phyloP scores from a whole-genome alignment of 441 rosid species.

The Rhodomyrtus psidioides region DNA sequence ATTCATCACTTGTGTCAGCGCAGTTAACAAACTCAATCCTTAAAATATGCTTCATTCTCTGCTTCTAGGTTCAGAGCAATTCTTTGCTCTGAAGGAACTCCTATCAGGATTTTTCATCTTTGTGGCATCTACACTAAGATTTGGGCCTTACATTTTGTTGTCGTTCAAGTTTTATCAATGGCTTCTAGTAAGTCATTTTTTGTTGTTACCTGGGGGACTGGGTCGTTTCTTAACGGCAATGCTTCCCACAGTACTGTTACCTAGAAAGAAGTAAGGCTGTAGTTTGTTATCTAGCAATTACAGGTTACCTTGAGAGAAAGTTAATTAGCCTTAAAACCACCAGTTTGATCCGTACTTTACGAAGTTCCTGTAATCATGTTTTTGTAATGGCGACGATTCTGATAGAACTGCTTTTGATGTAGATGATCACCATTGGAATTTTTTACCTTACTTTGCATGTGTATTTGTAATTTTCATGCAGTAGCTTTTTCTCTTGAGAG shows the following conservation, averaged over 20 bases:
- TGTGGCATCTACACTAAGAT: background rate
- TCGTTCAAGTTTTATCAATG: background rate
- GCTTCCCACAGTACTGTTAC: background rate
- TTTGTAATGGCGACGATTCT: background rate
- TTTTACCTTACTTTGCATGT: background rate
- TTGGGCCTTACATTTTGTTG: background rate
- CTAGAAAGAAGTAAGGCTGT: background rate
- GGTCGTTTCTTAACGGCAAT: background rate
- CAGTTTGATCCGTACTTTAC: background rate
- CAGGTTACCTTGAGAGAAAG: background rate
- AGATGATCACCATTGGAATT: background rate
- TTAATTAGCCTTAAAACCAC: background rate
- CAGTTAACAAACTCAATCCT: conserved; percentile 8
- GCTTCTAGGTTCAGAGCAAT: background rate
- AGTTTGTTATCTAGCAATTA: background rate
- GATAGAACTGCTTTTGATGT: background rate
- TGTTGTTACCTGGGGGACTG: background rate
- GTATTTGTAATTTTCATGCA: background rate
- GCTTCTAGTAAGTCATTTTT: background rate
- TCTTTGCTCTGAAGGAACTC: background rate
- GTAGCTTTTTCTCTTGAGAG: background rate
- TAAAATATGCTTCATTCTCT: background rate
- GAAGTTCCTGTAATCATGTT: background rate
- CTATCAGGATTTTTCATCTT: background rate
- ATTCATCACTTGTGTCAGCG: conserved; percentile 61